Percentiles rank a stretch among this genome's conserved stretches.
Evolutionary conservation across 1,284 basidiomycete species (phyloP).

Genomic region (Ceratobasidium sp.): DNA sequence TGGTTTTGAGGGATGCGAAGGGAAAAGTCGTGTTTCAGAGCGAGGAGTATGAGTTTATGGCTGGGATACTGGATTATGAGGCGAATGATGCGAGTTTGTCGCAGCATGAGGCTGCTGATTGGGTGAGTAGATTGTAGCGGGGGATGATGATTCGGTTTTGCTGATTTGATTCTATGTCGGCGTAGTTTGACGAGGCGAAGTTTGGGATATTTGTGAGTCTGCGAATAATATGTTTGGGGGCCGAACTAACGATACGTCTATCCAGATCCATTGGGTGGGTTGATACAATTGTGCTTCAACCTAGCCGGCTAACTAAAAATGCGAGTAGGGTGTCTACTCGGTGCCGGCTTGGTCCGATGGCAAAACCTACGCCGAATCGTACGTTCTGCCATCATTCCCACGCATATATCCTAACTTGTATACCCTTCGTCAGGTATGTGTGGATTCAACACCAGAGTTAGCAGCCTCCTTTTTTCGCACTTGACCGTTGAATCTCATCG

Average conservation of each 20-base stretch:
- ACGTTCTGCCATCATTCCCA: slow-evolving; percentile 49
- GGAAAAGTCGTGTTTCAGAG: slow-evolving; percentile 1
- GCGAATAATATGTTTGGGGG: slow-evolving; percentile 7
- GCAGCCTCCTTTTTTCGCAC: background rate
- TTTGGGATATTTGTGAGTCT: slow-evolving; percentile 70
- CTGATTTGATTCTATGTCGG: background rate
- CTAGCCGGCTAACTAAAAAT: slow-evolving; percentile 53
- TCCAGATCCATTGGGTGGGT: slow-evolving; percentile 20
- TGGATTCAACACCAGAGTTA: slow-evolving; percentile 50
- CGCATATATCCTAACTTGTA: background rate
- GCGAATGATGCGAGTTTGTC: slow-evolving; percentile 53
- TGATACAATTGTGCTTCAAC: background rate
- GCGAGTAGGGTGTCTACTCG: slow-evolving; percentile 73
- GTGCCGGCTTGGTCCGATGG: slow-evolving; percentile 57
- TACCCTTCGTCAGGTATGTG: slow-evolving; percentile 54
- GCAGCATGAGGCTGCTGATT: slow-evolving; percentile 67
- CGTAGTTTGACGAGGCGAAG: slow-evolving; percentile 65
- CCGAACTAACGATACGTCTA: background rate
- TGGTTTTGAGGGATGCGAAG: slow-evolving; percentile 28
- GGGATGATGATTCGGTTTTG: background rate
- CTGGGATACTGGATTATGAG: slow-evolving; percentile 54
- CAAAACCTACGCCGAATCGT: slow-evolving; percentile 70
- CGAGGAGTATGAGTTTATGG: slow-evolving; percentile 49
- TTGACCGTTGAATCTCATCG: background rate
- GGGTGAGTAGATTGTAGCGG: slow-evolving; percentile 57